phyloP scores from a whole-genome alignment of 108 stramenopile species.

The Mayamaea pseudoterrestris region DNA sequence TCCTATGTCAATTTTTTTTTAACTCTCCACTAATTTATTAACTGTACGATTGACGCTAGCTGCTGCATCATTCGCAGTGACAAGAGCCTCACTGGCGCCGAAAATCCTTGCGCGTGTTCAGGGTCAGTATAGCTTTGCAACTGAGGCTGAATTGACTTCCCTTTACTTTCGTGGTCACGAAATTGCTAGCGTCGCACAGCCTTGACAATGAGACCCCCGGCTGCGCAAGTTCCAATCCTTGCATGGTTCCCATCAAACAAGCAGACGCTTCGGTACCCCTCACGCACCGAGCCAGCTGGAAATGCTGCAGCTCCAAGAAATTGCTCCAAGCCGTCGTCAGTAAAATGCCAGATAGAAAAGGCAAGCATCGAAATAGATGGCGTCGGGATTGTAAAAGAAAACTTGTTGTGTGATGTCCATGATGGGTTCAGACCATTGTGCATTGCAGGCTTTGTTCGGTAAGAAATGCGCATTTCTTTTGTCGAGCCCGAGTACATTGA shows the following conservation, averaged over 20 bases:
- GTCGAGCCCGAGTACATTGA: constrained; percentile 12
- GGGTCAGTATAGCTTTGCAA: no score
- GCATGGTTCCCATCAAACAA: constrained; percentile 58
- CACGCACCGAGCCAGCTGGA: constrained; percentile 53
- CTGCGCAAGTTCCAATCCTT: no score
- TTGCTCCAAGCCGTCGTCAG: constrained; percentile 32
- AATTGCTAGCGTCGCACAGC: no score
- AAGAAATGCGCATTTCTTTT: background rate
- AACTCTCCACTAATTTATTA: no score
- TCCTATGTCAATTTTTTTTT: no score
- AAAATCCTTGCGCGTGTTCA: no score
- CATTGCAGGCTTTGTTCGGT: constrained; percentile 40
- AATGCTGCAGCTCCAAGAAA: constrained; percentile 63
- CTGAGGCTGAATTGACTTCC: no score
- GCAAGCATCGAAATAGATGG: constrained; percentile 60
- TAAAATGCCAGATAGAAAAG: constrained; percentile 56
- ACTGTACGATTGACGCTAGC: no score
- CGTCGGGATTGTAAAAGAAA: constrained; percentile 37
- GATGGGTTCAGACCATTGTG: constrained; percentile 90
- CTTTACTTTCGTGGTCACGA: no score
- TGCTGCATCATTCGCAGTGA: no score
- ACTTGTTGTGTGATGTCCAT: constrained; percentile 54
- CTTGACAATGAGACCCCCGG: no score
- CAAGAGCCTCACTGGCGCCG: no score
- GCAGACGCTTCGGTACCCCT: constrained; percentile 60